These are phyloP conservation scores for Periglandula ipomoeae DNA, from an alignment of 2,329 filamentous ascomycete genomes.

Conservation along the genomic window DNA sequence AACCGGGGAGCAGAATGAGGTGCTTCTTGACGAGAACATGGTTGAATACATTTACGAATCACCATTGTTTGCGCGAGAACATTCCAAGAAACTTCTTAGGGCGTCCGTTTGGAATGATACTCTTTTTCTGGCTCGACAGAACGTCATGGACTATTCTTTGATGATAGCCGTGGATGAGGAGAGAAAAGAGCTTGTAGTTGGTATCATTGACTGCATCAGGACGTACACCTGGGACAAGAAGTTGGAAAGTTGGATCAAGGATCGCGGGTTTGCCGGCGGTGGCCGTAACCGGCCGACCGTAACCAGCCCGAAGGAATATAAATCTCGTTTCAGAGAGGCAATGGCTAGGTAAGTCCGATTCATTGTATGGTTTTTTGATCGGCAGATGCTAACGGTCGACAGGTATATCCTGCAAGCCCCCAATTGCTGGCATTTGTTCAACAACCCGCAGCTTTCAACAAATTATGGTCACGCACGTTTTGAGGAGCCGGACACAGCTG, in stretches of 20 bases:
- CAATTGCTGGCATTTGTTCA: slow-evolving; percentile 68
- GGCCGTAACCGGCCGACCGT: slow-evolving; percentile 83
- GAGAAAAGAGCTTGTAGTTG: slow-evolving; percentile 84
- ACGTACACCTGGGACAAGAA: slow-evolving; percentile 99
- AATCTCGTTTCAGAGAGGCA: slow-evolving; percentile 87
- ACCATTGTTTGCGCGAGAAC: slow-evolving; percentile 87
- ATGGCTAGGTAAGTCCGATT: slow-evolving; percentile 68
- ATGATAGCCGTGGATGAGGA: slow-evolving; percentile 97
- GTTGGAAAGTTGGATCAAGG: slow-evolving; percentile 99
- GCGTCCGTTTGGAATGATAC: slow-evolving; percentile 97
- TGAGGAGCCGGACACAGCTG: slow-evolving; percentile 24
- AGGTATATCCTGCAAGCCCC: slow-evolving; percentile 67
- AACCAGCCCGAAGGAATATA: slow-evolving; percentile 95
- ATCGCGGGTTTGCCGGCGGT: slow-evolving; percentile 72
- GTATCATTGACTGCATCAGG: slow-evolving; percentile 96
- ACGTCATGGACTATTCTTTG: slow-evolving; percentile 98
- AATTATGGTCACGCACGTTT: slow-evolving; percentile 29
- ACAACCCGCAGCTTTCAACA: slow-evolving; percentile 29
- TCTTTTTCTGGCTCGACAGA: slow-evolving; percentile 83
- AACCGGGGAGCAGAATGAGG: slow-evolving; percentile 92
- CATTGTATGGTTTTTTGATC: neutral
- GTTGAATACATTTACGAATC: slow-evolving; percentile 99
- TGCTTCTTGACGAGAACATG: slow-evolving; percentile 95
- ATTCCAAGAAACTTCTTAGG: slow-evolving; percentile 87
- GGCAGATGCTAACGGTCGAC: neutral